Evolutionary conservation across 306 rosid species (phyloP).

Genomic region (Acacia melanoxylon): DNA sequence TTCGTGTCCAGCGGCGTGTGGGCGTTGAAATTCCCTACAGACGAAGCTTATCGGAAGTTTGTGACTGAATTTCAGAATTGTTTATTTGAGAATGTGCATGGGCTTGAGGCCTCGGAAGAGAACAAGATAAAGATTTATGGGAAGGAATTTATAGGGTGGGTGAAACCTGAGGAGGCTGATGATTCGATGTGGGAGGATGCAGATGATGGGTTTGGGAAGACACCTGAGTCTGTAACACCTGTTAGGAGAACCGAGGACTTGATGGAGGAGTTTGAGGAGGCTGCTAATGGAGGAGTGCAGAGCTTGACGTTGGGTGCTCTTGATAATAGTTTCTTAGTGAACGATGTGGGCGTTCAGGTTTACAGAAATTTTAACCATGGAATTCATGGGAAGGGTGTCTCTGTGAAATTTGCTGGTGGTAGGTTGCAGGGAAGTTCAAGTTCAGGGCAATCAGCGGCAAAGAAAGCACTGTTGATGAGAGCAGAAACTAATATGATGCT

Average conservation of each 20-base stretch:
- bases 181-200: constrained; percentile 88
- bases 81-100: constrained; percentile 73
- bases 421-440: constrained; percentile 29
- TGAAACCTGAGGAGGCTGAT: constrained; percentile 78
- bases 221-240: constrained; percentile 40
- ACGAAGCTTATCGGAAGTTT: constrained; percentile 65
- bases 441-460: constrained; percentile 43
- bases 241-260: constrained; percentile 48
- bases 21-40: constrained; percentile 76
- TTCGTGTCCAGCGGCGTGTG: constrained; percentile 81
- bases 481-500: constrained; percentile 91
- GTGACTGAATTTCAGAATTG: constrained; percentile 74
- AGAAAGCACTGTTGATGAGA: constrained; percentile 71
- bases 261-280: constrained; percentile 85
- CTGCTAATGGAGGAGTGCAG: constrained; percentile 79
- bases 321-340: constrained; percentile 84
- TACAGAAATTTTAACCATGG: constrained; percentile 68
- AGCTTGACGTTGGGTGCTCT: constrained; percentile 80
- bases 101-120: constrained; percentile 66
- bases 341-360: constrained; percentile 72
- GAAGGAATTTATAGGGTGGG: constrained; percentile 90
- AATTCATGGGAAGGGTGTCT: constrained; percentile 83
- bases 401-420: constrained; percentile 55
- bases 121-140: constrained; percentile 79
- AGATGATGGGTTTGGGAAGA: constrained; percentile 38